These are phyloP conservation scores for Calonectria crousiana DNA, from an alignment of 2,329 filamentous ascomycete genomes.

Conservation along the genomic window DNA sequence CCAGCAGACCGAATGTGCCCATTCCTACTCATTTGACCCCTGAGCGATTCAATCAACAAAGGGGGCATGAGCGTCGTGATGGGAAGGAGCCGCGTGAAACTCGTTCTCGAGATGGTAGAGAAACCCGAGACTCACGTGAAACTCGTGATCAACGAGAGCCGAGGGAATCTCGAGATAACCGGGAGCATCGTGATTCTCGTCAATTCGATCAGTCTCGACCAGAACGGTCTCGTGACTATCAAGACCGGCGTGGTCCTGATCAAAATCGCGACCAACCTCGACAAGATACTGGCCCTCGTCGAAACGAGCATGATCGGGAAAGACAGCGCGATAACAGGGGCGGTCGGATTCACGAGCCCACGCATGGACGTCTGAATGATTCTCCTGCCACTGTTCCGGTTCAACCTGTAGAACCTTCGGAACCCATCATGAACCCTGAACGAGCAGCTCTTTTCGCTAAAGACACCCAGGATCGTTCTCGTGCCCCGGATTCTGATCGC, in stretches of 20 bases:
- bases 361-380: constrained; percentile 45
- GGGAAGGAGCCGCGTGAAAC: constrained; percentile 51
- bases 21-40: constrained; percentile 61
- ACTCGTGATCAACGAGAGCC: constrained; percentile 49
- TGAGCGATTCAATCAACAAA: constrained; percentile 59
- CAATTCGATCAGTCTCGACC: constrained; percentile 55
- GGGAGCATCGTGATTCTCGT: constrained; percentile 53
- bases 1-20: constrained; percentile 70
- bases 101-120: constrained; percentile 49
- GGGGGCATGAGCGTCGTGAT: constrained; percentile 56
- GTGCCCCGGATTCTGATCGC: constrained; percentile 48
- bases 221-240: constrained; percentile 56
- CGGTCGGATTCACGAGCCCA: constrained; percentile 41
- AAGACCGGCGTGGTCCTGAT: constrained; percentile 59
- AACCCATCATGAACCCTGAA: constrained; percentile 67
- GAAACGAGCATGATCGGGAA: constrained; percentile 58
- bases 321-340: constrained; percentile 49
- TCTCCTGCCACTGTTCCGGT: constrained; percentile 45
- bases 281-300: constrained; percentile 50
- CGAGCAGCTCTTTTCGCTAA: constrained; percentile 63
- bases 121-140: constrained; percentile 42
- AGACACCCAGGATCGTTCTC: constrained; percentile 45
- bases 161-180: constrained; percentile 54
- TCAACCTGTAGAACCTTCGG: constrained; percentile 46
- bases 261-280: constrained; percentile 40